A percentile compares a stretch with the other conserved stretches of the same genome.
phyloP scores from a whole-genome alignment of 1,284 basidiomycete genomes.

The Serendipita sp. region DNA sequence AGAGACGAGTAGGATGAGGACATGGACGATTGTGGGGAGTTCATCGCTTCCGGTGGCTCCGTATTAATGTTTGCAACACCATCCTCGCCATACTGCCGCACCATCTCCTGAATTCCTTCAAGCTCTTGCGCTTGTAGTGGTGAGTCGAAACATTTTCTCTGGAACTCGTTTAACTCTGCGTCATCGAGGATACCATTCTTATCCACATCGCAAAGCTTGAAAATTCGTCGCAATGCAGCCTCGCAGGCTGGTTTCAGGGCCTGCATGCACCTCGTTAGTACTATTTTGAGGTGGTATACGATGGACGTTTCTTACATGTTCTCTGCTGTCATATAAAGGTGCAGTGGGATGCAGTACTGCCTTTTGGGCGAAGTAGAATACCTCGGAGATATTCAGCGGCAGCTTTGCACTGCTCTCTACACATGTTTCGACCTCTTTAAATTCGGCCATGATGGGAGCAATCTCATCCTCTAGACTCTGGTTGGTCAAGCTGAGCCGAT shows the following conservation, averaged over 20 bases:
- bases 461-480: slow-evolving; percentile 91
- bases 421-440: slow-evolving; percentile 98
- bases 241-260: slow-evolving; percentile 88
- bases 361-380: slow-evolving; percentile 99
- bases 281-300: not conserved
- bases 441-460: slow-evolving; percentile 89
- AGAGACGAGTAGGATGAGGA: slow-evolving; percentile 23
- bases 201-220: slow-evolving; percentile 88
- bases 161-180: slow-evolving; percentile 86
- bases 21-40: not conserved
- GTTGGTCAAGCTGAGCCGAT: slow-evolving; percentile 61
- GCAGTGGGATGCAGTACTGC: slow-evolving; percentile 96
- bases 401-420: slow-evolving; percentile 90
- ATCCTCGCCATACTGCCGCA: slow-evolving; percentile 56
- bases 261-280: slow-evolving; percentile 28
- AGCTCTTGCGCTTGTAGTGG: slow-evolving; percentile 87
- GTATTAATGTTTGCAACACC: slow-evolving; percentile 42
- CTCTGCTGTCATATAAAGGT: slow-evolving; percentile 89
- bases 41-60: not conserved
- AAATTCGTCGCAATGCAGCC: slow-evolving; percentile 82
- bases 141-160: slow-evolving; percentile 90
- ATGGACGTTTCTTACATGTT: slow-evolving; percentile 47
- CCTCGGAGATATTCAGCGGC: slow-evolving; percentile 87
- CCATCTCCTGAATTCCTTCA: slow-evolving; percentile 80
- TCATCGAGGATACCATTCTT: slow-evolving; percentile 89